phyloP scores from a whole-genome alignment of 2,329 filamentous ascomycete genomes.

The Xylaria sp. region DNA sequence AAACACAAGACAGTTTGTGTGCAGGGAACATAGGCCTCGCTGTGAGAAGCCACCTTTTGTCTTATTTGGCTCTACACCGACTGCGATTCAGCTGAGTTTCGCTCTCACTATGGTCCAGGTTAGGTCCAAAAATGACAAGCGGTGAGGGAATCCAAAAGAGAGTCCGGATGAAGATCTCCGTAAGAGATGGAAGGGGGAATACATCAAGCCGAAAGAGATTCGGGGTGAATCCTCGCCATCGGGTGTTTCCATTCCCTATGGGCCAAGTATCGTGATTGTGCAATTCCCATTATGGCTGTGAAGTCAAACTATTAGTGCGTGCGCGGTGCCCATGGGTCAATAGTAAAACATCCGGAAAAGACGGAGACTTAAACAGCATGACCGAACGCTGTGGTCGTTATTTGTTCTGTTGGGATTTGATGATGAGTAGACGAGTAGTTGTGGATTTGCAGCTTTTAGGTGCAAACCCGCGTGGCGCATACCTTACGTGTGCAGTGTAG shows the following conservation, averaged over 20 bases:
- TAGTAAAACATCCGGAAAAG: neutral
- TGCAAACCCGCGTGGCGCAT: neutral
- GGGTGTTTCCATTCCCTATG: neutral
- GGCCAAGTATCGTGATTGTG: neutral
- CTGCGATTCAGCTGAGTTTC: neutral
- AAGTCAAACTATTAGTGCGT: conserved; percentile 21
- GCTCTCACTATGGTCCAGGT: neutral
- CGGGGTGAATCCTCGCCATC: conserved; percentile 24
- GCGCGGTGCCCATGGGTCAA: neutral
- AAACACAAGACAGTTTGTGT: conserved; percentile 3
- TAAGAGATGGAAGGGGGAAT: neutral
- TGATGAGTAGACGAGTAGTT: neutral
- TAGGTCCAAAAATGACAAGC: neutral
- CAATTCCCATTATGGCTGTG: conserved; percentile 31
- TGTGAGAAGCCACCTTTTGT: neutral
- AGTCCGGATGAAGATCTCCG: conserved; percentile 1
- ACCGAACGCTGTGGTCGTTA: neutral
- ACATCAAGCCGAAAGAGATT: neutral
- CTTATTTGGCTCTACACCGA: neutral
- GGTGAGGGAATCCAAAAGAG: neutral
- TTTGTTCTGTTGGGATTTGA: neutral
- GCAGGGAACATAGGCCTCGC: conserved; percentile 8
- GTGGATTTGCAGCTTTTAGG: neutral
- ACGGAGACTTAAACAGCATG: neutral
- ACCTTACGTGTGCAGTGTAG: neutral